A percentile compares a stretch with the other conserved stretches of the same genome.
These are phyloP conservation scores for Vicia faba DNA, from an alignment of 306 rosid genomes.

Conservation along the genomic window DNA sequence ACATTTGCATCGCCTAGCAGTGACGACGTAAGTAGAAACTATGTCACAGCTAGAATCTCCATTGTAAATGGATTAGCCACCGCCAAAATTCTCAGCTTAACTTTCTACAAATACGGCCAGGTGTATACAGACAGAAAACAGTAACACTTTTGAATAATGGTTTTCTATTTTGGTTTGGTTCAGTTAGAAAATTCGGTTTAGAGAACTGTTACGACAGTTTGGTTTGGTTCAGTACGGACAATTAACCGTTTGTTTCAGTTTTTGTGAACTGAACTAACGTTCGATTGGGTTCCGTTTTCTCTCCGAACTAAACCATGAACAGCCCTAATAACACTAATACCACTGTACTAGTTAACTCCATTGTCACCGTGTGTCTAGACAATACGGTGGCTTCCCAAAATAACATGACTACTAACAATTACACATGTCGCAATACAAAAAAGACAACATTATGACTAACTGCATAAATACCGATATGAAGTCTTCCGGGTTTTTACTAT, in stretches of 20 bases:
- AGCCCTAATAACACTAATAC: not conserved
- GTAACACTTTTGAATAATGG: too few relatives aligned
- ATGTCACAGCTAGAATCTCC: not conserved
- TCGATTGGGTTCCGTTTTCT: too few relatives aligned
- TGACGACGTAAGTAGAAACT: not conserved
- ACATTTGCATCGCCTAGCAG: not conserved
- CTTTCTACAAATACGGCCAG: not conserved
- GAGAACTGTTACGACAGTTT: not conserved
- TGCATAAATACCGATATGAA: too few relatives aligned
- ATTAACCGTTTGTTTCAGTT: too few relatives aligned
- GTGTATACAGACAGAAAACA: too few relatives aligned
- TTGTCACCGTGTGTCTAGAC: not conserved
- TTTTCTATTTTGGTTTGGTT: not conserved
- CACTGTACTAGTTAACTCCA: not conserved
- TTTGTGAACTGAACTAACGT: too few relatives aligned
- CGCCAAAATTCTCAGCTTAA: not conserved
- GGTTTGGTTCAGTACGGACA: not conserved
- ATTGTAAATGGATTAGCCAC: not conserved
- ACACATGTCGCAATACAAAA: slow-evolving; percentile 24
- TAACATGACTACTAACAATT: slow-evolving; percentile 14
- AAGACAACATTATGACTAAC: too few relatives aligned
- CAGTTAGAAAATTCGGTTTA: not conserved
- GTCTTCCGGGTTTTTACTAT: not conserved
- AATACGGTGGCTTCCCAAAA: slow-evolving; percentile 2
- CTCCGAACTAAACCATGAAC: too few relatives aligned